Evolutionary conservation across 805 yeast species (phyloP), one percentile per base, ranked within the genome.

Genomic region (Scheffersomyces spartinae): DNA sequence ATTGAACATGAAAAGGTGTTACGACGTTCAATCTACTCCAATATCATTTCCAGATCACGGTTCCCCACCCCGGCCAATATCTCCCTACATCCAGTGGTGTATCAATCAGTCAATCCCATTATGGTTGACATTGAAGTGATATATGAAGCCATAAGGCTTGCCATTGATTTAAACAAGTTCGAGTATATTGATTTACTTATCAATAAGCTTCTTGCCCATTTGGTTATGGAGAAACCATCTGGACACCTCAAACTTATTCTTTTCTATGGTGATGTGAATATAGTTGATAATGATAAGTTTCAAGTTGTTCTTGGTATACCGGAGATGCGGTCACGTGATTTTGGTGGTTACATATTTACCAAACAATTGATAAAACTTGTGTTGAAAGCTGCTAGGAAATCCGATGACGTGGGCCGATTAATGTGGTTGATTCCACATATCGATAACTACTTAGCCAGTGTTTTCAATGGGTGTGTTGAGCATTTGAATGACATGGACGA

Each of bases 391-490:
- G 39, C 49, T 17, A 25, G 34, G 7, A 33, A 36, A 19, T 41
- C 57, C 4, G 39, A 45, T 15, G 61, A 54, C 27, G 25, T 40
- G 26, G 59, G 59, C 3, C 30, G 61, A 20, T 33, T 52, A 15
- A 37, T 52, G 43, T 54, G 61, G 61, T 26, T 52, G 11, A 36
- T 47, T n/a, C 61, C 59, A 4, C 45, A 49, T 29, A 36, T 54
- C 21, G 59, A 54, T 30, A 24, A 30, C 9, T 49, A 31, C 20
- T 13, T 42, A 19, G 23, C 21, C 16, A n/a, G 18, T 11, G 18
- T 26, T 18, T 13, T 32, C 6, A 23, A 29, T 4, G 13, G 26
- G 19, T 20, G 20, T 20, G 23, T 30, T 23, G 17, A 6, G 18
- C 30, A 20, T n/a, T 14, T 22, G 17, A 26, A 18, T n/a, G 21